Evolutionary conservation across 1,139 yeast species (phyloP).

Genomic region (Yamadazyma atlantica): DNA sequence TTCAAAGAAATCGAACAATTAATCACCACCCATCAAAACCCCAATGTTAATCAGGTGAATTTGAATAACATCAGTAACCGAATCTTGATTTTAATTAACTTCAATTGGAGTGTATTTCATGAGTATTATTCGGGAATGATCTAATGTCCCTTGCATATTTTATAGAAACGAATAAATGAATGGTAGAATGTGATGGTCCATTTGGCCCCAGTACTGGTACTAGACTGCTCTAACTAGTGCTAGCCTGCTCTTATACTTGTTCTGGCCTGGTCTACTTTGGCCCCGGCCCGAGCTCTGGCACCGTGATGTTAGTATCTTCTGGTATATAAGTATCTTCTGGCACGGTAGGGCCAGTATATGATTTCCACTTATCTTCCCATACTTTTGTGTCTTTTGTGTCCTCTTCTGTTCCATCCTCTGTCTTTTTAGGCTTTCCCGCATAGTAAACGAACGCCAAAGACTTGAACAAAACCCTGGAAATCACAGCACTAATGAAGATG

Average conservation of each 20-base stretch:
- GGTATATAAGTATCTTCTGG: too few species aligned
- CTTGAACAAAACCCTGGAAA: conserved; percentile 13
- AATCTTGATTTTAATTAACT: conserved; percentile 58
- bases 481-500: conserved; percentile 21
- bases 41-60: conserved; percentile 29
- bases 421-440: too few species aligned
- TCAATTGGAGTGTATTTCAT: conserved; percentile 77
- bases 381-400: too few species aligned
- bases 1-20: conserved; percentile 23
- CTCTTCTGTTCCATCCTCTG: too few species aligned
- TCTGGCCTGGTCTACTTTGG: too few species aligned
- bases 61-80: conserved; percentile 50
- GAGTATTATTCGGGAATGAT: conserved; percentile 34
- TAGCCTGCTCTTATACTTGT: too few species aligned
- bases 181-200: too few species aligned
- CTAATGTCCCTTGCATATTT: not conserved
- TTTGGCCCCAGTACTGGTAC: too few species aligned
- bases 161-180: conserved; percentile 3
- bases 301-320: conserved; percentile 2
- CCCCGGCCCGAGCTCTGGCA: not conserved
- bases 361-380: not conserved
- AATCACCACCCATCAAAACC: conserved; percentile 5
- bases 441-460: not conserved
- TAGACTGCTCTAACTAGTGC: too few species aligned
- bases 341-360: conserved; percentile 1